Evolutionary conservation across 192 early-diverging fungal genomes (phyloP), one percentile per base, ranked within the genome.

Genomic region (Coemansia sp.): DNA sequence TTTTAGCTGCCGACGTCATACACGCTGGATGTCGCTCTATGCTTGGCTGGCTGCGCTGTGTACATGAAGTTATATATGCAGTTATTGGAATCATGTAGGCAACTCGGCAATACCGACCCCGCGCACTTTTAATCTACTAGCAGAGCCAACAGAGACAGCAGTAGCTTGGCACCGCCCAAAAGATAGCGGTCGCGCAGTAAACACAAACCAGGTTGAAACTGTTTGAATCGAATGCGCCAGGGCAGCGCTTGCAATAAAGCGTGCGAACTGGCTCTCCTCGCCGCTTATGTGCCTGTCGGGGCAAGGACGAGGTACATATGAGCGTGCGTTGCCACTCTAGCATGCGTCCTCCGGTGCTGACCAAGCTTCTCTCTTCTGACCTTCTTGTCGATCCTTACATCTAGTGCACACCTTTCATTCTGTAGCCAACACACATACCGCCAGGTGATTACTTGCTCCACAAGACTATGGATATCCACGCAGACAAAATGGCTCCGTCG

Each of bases 401-500:
- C 22, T 11, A 47, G 22, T 24, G 11, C 51, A 14, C 11, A 31
- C 27, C 2, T 31, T 31, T 0, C 51, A 6, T 7, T 6, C 27
- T 31, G 51, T n/a, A 32, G 17, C 7, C 29, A 31, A 1, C 12
- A 12, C 22, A 25, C 25, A 51, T 24, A 27, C 51, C 15, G 29
- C 51, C 6, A 15, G 27, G 17, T 35, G 2, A 5, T 35, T 35
- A 35, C 7, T 7, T 35, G 7, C 14, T 31, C 27, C 15, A 31
- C 17, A 14, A 25, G 27, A 54, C 29, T 7, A 79, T 73, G 71
- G 64, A 59, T 54, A 51, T 60, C 31, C 29, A 10, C 29, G 9
- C 45, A 2, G 63, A 53, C 15, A 76, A 76, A 29, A 45, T 42
- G 10, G 17, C 22, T 15, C 79, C 79, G 5, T 73, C 73, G 20